Percentiles rank a stretch among this genome's conserved stretches.
phyloP scores from a whole-genome alignment of 495 filamentous ascomycete species.

The Delitschia confertaspora region DNA sequence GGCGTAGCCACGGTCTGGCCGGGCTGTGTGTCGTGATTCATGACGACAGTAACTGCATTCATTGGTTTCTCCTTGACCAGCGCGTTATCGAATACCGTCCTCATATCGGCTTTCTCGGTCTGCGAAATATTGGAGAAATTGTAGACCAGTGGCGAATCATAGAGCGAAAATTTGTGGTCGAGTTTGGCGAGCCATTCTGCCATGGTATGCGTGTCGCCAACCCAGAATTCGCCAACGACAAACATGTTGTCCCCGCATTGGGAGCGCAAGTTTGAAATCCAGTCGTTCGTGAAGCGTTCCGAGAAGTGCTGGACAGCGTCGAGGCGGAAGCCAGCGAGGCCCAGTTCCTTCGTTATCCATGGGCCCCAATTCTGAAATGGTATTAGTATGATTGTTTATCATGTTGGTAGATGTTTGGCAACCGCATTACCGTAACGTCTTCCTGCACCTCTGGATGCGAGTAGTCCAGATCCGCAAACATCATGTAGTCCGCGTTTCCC shows the following conservation, averaged over 20 bases:
- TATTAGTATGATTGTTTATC: not conserved
- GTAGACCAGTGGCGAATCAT: slow-evolving; percentile 59
- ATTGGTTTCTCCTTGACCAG: slow-evolving; percentile 49
- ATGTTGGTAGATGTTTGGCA: not conserved
- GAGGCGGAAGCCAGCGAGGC: slow-evolving; percentile 59
- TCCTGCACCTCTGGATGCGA: slow-evolving; percentile 53
- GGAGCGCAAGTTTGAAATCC: slow-evolving; percentile 46
- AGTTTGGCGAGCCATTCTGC: slow-evolving; percentile 51
- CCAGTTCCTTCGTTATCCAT: slow-evolving; percentile 53
- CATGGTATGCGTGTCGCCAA: slow-evolving; percentile 47
- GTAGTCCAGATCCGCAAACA: slow-evolving; percentile 56
- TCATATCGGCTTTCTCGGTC: slow-evolving; percentile 47
- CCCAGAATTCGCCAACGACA: slow-evolving; percentile 69
- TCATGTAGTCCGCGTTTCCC: slow-evolving; percentile 65
- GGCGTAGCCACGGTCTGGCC: slow-evolving; percentile 36
- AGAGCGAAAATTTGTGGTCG: slow-evolving; percentile 50
- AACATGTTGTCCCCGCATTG: slow-evolving; percentile 48
- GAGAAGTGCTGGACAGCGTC: slow-evolving; percentile 69
- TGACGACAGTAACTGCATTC: slow-evolving; percentile 48
- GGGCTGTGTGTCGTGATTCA: slow-evolving; percentile 38
- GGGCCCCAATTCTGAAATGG: slow-evolving; percentile 45
- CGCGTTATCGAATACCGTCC: slow-evolving; percentile 51
- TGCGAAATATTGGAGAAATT: slow-evolving; percentile 52
- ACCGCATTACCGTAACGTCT: slow-evolving; percentile 57
- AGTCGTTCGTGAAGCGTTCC: slow-evolving; percentile 51